Conservation (phyloP, 805 yeast genomes). For the Cyberlindnera veronae region DNA sequence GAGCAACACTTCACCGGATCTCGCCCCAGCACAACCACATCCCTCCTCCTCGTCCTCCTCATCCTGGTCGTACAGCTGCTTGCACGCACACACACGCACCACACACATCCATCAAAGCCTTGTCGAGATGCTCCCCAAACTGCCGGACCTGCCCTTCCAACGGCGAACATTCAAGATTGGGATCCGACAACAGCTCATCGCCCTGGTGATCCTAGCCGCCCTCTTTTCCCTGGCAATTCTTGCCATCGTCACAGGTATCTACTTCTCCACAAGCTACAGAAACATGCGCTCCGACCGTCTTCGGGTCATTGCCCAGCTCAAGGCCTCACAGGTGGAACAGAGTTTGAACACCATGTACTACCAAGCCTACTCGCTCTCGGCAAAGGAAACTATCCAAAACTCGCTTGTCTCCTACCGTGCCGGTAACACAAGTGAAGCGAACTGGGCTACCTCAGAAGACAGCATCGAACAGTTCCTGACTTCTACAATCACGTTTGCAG, state of each 20-base stretch:
- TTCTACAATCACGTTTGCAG: slow-evolving; percentile 59
- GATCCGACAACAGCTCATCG: slow-evolving; percentile 71
- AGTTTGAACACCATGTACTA: slow-evolving; percentile 58
- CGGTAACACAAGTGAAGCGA: slow-evolving; percentile 58
- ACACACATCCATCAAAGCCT: background rate
- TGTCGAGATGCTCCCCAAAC: too few relatives aligned
- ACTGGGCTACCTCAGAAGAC: slow-evolving; percentile 44
- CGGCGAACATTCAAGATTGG: slow-evolving; percentile 39
- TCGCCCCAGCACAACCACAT: too few relatives aligned
- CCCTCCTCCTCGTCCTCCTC: too few relatives aligned
- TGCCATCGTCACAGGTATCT: slow-evolving; percentile 73
- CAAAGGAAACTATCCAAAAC: slow-evolving; percentile 54
- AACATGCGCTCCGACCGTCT: slow-evolving; percentile 65
- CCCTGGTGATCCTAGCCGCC: slow-evolving; percentile 66
- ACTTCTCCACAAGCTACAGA: slow-evolving; percentile 62
- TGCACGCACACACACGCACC: too few relatives aligned
- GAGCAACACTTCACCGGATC: too few relatives aligned
- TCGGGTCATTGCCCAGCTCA: slow-evolving; percentile 74
- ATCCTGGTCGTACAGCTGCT: too few relatives aligned
- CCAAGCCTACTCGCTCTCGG: slow-evolving; percentile 63
- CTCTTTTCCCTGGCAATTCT: slow-evolving; percentile 65
- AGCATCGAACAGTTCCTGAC: slow-evolving; percentile 59
- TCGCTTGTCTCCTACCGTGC: slow-evolving; percentile 64
- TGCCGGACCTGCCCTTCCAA: background rate
- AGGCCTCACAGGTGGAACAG: slow-evolving; percentile 76